These are phyloP conservation scores for Silene conica DNA, from an alignment of 148 eudicot genomes.

Conservation along the genomic window DNA sequence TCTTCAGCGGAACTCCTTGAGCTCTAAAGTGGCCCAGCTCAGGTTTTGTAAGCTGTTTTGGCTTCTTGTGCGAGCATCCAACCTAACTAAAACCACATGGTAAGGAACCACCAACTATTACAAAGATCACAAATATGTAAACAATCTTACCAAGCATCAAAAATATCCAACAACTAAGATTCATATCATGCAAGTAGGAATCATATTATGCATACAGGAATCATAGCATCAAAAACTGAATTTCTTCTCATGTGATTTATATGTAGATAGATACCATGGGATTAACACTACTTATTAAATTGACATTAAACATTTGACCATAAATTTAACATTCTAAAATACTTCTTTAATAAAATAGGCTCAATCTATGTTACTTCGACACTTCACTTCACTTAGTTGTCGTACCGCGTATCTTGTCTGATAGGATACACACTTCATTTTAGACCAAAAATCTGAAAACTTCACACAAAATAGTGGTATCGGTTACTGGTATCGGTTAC, in stretches of 20 bases:
- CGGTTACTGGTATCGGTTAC: too few species aligned
- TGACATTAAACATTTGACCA: slow-evolving; percentile 7
- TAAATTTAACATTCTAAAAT: not conserved
- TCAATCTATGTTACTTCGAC: too few species aligned
- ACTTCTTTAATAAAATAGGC: not conserved
- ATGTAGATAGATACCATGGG: not conserved
- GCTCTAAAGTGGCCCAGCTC: slow-evolving; percentile 98
- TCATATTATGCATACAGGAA: not conserved
- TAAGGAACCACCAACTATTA: slow-evolving; percentile 28
- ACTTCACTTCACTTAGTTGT: too few species aligned
- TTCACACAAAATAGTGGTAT: too few species aligned
- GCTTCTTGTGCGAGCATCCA: slow-evolving; percentile 95
- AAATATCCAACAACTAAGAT: not conserved
- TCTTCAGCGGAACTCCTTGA: slow-evolving; percentile 94
- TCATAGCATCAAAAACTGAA: not conserved
- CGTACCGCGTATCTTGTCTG: too few species aligned
- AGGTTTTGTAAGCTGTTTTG: slow-evolving; percentile 81
- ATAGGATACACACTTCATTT: too few species aligned
- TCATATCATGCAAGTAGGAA: not conserved
- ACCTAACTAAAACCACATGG: slow-evolving; percentile 49
- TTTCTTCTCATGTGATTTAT: not conserved
- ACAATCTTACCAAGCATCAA: not conserved
- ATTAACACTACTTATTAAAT: not conserved
- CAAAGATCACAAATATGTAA: not conserved
- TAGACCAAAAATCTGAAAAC: too few species aligned